Conservation (phyloP, 371 early-diverging fungal genomes). For the Gilbertella persicaria region DNA sequence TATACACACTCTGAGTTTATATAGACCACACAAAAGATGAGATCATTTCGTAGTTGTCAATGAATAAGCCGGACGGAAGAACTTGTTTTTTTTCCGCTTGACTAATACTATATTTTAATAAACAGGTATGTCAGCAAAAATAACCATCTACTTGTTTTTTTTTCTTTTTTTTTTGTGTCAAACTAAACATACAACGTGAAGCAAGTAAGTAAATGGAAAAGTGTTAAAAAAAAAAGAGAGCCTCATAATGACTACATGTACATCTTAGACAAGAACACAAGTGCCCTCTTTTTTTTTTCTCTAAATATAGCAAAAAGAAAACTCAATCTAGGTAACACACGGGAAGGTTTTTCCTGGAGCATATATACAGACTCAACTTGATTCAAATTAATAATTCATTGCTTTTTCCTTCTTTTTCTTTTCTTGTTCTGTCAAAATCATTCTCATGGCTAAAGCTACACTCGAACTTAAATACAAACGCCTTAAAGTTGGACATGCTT, state of each 20-base stretch:
- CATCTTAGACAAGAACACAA: too few relatives aligned
- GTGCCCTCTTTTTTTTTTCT: too few relatives aligned
- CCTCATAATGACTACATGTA: background rate
- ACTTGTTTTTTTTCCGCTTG: background rate
- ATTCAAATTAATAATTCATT: background rate
- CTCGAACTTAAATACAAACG: constrained; percentile 31
- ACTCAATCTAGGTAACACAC: background rate
- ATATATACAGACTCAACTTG: background rate
- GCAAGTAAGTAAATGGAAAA: background rate
- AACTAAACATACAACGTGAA: too few relatives aligned
- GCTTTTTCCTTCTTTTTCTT: background rate
- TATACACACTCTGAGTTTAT: background rate
- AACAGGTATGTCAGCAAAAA: too few relatives aligned
- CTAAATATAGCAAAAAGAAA: background rate
- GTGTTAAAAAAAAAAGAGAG: background rate
- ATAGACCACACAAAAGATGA: background rate
- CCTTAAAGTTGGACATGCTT: constrained; percentile 36
- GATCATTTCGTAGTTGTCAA: background rate
- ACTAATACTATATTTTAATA: too few relatives aligned
- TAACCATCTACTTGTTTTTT: too few relatives aligned
- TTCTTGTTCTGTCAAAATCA: background rate
- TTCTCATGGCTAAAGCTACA: constrained; percentile 20
- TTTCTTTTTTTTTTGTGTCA: too few relatives aligned
- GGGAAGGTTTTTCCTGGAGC: background rate
- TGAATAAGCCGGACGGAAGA: background rate